A percentile compares a stretch with the other conserved stretches of the same genome.
Evolutionary conservation across 495 filamentous ascomycete genomes (phyloP).

Genomic region (Symbiotaphrina buchneri): DNA sequence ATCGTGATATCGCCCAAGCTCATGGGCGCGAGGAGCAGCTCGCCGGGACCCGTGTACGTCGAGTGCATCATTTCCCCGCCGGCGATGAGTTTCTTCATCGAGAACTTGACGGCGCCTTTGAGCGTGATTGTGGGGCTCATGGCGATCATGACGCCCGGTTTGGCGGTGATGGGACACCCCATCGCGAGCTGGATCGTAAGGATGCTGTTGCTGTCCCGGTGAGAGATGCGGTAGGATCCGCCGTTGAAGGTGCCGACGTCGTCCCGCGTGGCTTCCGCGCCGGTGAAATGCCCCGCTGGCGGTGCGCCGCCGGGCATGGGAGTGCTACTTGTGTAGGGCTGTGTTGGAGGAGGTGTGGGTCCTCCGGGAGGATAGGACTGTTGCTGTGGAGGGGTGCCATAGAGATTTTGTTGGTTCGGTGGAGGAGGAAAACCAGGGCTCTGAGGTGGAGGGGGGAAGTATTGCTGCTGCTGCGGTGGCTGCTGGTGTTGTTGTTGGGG

Average conservation of each 20-base stretch:
- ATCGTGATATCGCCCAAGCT: conserved; percentile 72
- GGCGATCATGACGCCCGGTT: conserved; percentile 77
- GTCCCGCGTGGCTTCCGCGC: conserved; percentile 39
- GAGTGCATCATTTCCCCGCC: conserved; percentile 65
- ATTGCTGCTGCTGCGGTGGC: no score
- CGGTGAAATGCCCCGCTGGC: conserved; percentile 28
- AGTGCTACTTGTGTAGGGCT: conserved; percentile 3
- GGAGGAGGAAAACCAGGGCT: conserved; percentile 4
- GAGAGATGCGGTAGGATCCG: conserved; percentile 79
- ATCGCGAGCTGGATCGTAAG: conserved; percentile 76
- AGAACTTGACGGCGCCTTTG: conserved; percentile 59
- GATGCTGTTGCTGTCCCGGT: conserved; percentile 76
- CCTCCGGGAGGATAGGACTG: conserved; percentile 1
- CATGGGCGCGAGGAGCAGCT: conserved; percentile 61
- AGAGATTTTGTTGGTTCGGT: background rate
- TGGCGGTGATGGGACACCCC: conserved; percentile 62
- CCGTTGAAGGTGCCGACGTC: conserved; percentile 91
- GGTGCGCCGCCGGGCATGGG: conserved; percentile 23
- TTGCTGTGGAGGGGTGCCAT: conserved; percentile 3
- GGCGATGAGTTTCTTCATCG: conserved; percentile 61
- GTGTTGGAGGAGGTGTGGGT: conserved; percentile 7
- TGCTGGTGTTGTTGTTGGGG: conserved; percentile 8
- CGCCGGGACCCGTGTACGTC: conserved; percentile 75
- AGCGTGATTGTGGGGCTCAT: conserved; percentile 80
- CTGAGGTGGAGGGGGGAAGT: conserved; percentile 3